Percentiles rank a stretch among this genome's conserved stretches.
Evolutionary conservation across 1,284 basidiomycete genomes (phyloP).

Genomic region (Phellinidium pouzarii): DNA sequence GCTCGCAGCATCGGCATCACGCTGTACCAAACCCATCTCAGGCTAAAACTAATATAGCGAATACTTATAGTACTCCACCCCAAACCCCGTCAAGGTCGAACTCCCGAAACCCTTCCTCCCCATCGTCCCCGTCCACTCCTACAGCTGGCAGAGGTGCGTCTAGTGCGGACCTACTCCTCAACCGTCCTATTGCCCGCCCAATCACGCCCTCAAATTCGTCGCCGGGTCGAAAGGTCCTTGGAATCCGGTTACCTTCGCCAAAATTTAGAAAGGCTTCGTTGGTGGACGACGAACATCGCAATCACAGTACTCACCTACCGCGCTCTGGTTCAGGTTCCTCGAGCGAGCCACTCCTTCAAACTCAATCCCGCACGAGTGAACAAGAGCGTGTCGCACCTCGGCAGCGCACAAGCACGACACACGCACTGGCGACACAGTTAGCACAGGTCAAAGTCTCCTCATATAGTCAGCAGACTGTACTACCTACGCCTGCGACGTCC

Average conservation of each 20-base stretch:
- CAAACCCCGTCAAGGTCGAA: slow-evolving; percentile 13
- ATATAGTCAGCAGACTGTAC: not conserved
- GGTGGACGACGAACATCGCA: not conserved
- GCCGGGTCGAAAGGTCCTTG: slow-evolving; percentile 9
- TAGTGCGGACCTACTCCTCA: slow-evolving; percentile 27
- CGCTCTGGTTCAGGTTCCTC: slow-evolving; percentile 17
- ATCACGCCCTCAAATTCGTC: slow-evolving; percentile 27
- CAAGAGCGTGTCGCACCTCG: not conserved
- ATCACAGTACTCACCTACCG: slow-evolving; percentile 1
- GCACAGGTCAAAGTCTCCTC: not conserved
- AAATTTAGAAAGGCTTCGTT: not conserved
- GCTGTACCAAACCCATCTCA: not conserved
- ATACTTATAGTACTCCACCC: slow-evolving; percentile 13
- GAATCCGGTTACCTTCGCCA: slow-evolving; percentile 10
- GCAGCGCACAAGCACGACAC: slow-evolving; percentile 1
- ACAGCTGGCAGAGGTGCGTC: slow-evolving; percentile 19
- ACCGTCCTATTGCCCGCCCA: slow-evolving; percentile 28
- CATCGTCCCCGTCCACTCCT: slow-evolving; percentile 30
- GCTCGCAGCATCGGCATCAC: not conserved
- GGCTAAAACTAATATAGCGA: slow-evolving; percentile 3
- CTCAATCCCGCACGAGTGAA: slow-evolving; percentile 2
- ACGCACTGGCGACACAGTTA: not conserved
- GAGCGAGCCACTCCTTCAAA: slow-evolving; percentile 16
- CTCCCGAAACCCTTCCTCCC: slow-evolving; percentile 33
- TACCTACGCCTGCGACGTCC: slow-evolving; percentile 1